Base-by-base conservation (phyloP, 768 basidiomycete genomes). In the Pluteus cervinus region DNA sequence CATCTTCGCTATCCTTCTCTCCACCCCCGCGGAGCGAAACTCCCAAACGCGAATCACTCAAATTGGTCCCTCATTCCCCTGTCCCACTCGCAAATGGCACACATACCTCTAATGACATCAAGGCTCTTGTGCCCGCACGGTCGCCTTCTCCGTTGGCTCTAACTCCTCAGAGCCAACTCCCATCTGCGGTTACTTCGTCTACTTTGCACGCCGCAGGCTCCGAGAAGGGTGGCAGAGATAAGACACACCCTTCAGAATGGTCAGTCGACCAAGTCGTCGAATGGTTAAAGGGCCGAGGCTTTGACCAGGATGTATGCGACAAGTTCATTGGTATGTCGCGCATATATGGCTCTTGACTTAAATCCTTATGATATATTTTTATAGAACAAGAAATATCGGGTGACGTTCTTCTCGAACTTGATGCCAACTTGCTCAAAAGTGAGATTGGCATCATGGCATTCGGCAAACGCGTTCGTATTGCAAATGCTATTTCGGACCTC, bases 331-430 rank as follows among this genome's bases (percentile, higher is more conserved):
- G 90, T 89, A 48, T 43, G 77, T 66, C 18, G n/a, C 3, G 12
- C 10, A 17, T 23, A 23, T 41, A 3, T 45, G 3, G 28, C 14
- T 28, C 12, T 10, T 14, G 12, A 10, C 10, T 16, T 9, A 20
- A 10, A 5, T n/a, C 21, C 21, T 35, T 17, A 20, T 45, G 42
- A 34, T 18, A 6, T 21, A 34, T 2, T 18, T 14, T 26, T 43
- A 28, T 55, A 92, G 94, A 98, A 63, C 92, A 99, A 78, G 96
- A 99, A 65, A 98, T 99, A 37, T 88, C 92, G 0, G 96, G 96
- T 14, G 96, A 99, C 50, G 88, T 98, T 22, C 76, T 99, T 5
- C 79, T 98, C 39, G 94, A 96, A 51, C 83, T 98, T 42, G 91
- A 97, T 45, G 77, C 82, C 38, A 85, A 83, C 52, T 71, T 96